A percentile compares a stretch with the other conserved stretches of the same genome.
Conservation (phyloP, 768 basidiomycete species). For the Lactarius vividus region DNA sequence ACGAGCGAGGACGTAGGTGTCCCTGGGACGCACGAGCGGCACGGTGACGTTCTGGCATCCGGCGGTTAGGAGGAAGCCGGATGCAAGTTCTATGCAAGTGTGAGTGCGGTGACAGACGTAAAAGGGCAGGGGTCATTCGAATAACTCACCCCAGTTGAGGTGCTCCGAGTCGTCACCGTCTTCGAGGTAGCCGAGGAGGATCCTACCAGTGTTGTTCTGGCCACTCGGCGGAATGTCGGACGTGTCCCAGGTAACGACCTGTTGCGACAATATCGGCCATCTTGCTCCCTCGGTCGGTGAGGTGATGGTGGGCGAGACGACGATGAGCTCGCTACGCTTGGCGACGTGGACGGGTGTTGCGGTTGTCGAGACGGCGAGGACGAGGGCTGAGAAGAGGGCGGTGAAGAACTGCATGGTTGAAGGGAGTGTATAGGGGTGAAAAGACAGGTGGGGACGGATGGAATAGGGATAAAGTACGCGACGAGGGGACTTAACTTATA, state of each 20-base stretch:
- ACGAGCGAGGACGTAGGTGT: constrained; percentile 16
- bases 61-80: neutral
- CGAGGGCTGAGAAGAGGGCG: constrained; percentile 11
- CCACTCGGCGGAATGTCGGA: neutral
- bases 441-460: too few relatives aligned
- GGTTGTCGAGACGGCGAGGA: constrained; percentile 11
- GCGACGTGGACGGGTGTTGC: neutral
- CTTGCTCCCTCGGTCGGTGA: neutral
- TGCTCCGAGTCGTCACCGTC: constrained; percentile 3
- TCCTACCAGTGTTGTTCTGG: neutral
- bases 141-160: constrained; percentile 12
- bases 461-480: neutral
- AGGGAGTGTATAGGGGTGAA: neutral
- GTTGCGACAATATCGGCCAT: constrained; percentile 5
- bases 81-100: neutral
- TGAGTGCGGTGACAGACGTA: neutral
- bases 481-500: neutral
- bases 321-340: constrained; percentile 8
- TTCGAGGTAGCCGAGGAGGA: constrained; percentile 10
- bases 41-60: neutral
- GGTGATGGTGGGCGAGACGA: neutral
- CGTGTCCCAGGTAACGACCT: constrained; percentile 14
- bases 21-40: neutral
- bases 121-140: neutral
- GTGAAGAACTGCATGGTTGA: constrained; percentile 20